These are phyloP conservation scores for Penicillium sp. DNA, from an alignment of 2,329 filamentous ascomycete species.

Conservation along the genomic window DNA sequence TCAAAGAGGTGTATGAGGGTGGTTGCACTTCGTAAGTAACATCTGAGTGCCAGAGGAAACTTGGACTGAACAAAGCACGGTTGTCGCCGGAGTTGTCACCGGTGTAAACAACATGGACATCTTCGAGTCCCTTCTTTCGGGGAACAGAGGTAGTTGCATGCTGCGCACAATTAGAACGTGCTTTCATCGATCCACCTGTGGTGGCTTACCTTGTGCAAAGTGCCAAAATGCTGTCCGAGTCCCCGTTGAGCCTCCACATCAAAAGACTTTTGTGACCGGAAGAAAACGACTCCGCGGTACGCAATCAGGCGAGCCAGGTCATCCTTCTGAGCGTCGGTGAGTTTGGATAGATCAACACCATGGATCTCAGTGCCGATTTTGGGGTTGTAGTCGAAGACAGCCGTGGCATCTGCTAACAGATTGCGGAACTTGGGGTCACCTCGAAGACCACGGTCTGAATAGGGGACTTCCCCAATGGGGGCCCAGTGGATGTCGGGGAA, in stretches of 20 bases:
- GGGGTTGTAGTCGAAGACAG: slow-evolving; percentile 57
- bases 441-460: slow-evolving; percentile 54
- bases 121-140: slow-evolving; percentile 49
- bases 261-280: slow-evolving; percentile 55
- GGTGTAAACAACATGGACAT: slow-evolving; percentile 57
- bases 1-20: slow-evolving; percentile 57
- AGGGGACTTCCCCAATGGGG: slow-evolving; percentile 48
- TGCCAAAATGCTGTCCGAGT: slow-evolving; percentile 54
- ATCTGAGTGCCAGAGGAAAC: slow-evolving; percentile 57
- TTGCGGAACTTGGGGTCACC: slow-evolving; percentile 56
- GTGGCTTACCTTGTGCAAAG: slow-evolving; percentile 47
- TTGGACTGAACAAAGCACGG: slow-evolving; percentile 54
- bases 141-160: slow-evolving; percentile 57
- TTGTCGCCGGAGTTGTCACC: slow-evolving; percentile 55
- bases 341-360: slow-evolving; percentile 50
- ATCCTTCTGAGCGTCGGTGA: slow-evolving; percentile 54
- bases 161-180: slow-evolving; percentile 16
- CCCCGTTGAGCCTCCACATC: slow-evolving; percentile 54
- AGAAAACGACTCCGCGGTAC: slow-evolving; percentile 58
- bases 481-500: slow-evolving; percentile 57
- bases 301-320: slow-evolving; percentile 55
- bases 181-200: not conserved
- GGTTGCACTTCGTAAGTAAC: slow-evolving; percentile 59
- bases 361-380: slow-evolving; percentile 57
- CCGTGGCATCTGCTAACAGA: slow-evolving; percentile 52